Base-by-base conservation (phyloP, 768 basidiomycete species). In the Tylopilus balloui region DNA sequence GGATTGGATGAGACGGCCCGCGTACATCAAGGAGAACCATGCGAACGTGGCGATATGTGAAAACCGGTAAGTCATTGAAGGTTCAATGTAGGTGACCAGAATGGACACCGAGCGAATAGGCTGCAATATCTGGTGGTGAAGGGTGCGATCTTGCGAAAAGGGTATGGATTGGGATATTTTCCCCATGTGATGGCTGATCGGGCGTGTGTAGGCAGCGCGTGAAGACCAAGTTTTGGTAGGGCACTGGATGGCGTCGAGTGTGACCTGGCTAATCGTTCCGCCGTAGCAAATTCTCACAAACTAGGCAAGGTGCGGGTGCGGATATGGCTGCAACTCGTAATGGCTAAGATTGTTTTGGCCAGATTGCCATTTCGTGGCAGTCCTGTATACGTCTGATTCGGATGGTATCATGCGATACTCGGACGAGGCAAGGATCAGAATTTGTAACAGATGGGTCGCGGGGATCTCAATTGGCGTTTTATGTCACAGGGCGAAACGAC, bases 51-150 rank as follows among this genome's bases (percentile, higher is more conserved):
- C 81, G 6, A 86, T 92, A 51, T 93, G 91, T 62, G 89, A 92
- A 66, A 92, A 92, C 67, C 75, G 90, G 84, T 83, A 67, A 53
- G 21, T 17, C n/a, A 36, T 20, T 35, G 34, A 5, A n/a, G 7
- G 15, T 50, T 42, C 42, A 17, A 39, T 43, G n/a, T 45, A 35
- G 48, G 51, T 19, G 32, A 43, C 42, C 38, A 50, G 45, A 54
- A 27, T 51, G 48, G 49, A 50, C 48, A 54, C 54, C 51, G 63
- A 42, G 15, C 29, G 24, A 67, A 59, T 65, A 92, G 90, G 57
- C 69, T 92, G 56, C 90, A 92, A 61, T 93, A 92, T 65, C 76
- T 93, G 38, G 88, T 92, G 46, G 81, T 83, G 53, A 92, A 90
- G 69, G 89, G 90, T 45, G 88, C 88, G 20, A 90, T 92, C 59